phyloP scores from a whole-genome alignment of 2,329 filamentous ascomycete species.

The Dactylellina drechsleri region DNA sequence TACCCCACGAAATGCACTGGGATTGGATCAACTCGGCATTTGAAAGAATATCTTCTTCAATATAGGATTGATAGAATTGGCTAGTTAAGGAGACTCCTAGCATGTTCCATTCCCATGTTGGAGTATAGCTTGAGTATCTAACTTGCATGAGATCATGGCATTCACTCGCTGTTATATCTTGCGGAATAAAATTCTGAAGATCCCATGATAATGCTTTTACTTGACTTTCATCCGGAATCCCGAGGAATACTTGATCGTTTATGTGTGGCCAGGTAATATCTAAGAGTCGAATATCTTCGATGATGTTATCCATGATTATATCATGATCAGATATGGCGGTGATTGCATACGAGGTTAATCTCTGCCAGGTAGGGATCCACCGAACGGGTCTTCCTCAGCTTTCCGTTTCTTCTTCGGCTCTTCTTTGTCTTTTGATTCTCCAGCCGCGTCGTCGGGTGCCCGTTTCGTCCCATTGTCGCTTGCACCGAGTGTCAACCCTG shows the following conservation, averaged over 20 bases:
- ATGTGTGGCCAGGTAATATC: slow-evolving; percentile 6
- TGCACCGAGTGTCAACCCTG: slow-evolving; percentile 21
- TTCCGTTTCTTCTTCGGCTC: slow-evolving; percentile 37
- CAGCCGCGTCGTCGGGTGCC: slow-evolving; percentile 1
- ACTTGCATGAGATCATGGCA: no score
- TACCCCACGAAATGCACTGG: no score
- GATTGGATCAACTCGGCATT: no score
- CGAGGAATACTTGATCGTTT: background rate
- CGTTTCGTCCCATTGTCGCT: slow-evolving; percentile 21
- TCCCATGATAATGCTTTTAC: slow-evolving; percentile 6
- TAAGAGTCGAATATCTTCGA: background rate
- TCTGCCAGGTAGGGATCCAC: slow-evolving; percentile 20
- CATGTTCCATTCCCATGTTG: no score
- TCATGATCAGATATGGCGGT: background rate
- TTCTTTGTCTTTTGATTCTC: slow-evolving; percentile 19
- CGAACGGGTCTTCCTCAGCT: slow-evolving; percentile 40
- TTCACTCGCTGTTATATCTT: no score
- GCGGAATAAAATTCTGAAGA: background rate
- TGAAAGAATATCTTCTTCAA: no score
- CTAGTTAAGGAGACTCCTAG: no score
- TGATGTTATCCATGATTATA: background rate
- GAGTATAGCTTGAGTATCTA: no score
- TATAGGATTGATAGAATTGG: no score
- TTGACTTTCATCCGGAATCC: slow-evolving; percentile 2
- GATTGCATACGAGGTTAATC: background rate